Evolutionary conservation across 345 rosid species (phyloP).

Genomic region (Mangifera indica): DNA sequence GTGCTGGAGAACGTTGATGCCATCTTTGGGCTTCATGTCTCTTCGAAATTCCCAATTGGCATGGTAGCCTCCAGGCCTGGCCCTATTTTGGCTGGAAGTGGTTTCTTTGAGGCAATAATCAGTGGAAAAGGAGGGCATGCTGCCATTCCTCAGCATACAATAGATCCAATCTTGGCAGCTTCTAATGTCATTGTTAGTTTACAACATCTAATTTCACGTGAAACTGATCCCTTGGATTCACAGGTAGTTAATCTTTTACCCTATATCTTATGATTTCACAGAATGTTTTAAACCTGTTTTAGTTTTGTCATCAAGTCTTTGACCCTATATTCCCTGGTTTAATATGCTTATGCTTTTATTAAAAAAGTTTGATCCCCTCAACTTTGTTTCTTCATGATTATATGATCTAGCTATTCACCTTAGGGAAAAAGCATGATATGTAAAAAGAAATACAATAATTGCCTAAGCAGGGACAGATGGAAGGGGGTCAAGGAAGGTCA

Average conservation of each 20-base stretch:
- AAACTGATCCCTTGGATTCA: constrained; percentile 85
- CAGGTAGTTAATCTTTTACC: constrained; percentile 42
- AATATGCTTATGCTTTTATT: background rate
- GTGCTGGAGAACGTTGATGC: constrained; percentile 63
- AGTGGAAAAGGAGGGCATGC: constrained; percentile 88
- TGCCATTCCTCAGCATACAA: constrained; percentile 72
- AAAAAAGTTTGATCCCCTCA: background rate
- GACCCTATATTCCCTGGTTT: background rate
- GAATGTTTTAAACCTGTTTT: background rate
- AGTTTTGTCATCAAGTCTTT: background rate
- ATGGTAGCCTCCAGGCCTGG: constrained; percentile 61
- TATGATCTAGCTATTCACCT: background rate
- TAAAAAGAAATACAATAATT: no score
- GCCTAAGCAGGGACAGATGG: no score
- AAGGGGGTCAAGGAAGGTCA: no score
- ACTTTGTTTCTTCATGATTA: constrained; percentile 1
- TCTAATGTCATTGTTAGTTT: constrained; percentile 72
- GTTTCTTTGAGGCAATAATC: constrained; percentile 75
- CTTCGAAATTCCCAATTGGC: constrained; percentile 39
- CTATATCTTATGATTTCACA: no score
- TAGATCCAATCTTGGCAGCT: constrained; percentile 84
- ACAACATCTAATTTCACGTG: constrained; percentile 86
- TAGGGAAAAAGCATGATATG: background rate
- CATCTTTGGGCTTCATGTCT: constrained; percentile 72
- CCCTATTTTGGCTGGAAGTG: constrained; percentile 62